Conservation (phyloP, 805 yeast genomes). For the Pichia insulana region DNA sequence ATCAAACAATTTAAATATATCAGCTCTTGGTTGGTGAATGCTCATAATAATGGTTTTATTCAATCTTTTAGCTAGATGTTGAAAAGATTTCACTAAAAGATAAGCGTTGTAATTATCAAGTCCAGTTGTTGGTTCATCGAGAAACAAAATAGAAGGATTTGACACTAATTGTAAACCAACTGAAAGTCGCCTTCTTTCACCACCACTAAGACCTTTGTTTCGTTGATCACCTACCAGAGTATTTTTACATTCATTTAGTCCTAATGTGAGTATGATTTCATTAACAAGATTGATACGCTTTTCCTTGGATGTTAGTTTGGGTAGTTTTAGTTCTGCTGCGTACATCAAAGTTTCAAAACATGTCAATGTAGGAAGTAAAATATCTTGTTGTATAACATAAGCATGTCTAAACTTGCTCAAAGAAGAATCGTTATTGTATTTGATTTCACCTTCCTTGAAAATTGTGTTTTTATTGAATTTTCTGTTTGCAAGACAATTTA, state of each 20-base stretch:
- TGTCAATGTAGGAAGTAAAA: conserved; percentile 61
- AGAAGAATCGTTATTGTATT: conserved; percentile 30
- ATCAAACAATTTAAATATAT: conserved; percentile 63
- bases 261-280: conserved; percentile 54
- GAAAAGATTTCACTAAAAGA: conserved; percentile 51
- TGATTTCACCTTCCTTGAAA: conserved; percentile 31
- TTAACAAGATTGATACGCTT: conserved; percentile 46
- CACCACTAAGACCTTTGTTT: conserved; percentile 67
- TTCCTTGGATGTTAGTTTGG: conserved; percentile 32
- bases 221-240: conserved; percentile 47
- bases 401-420: conserved; percentile 35
- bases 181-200: conserved; percentile 71
- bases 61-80: conserved; percentile 39
- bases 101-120: conserved; percentile 72
- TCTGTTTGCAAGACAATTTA: conserved; percentile 56
- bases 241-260: conserved; percentile 54
- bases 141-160: conserved; percentile 65
- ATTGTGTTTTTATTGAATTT: conserved; percentile 27
- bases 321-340: conserved; percentile 65
- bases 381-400: conserved; percentile 71
- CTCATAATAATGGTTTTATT: conserved; percentile 71
- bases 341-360: conserved; percentile 60
- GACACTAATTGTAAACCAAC: conserved; percentile 71
- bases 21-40: conserved; percentile 80
- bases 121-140: conserved; percentile 89